Evolutionary conservation across 108 stramenopile genomes (phyloP), one percentile per base, ranked within the genome.

Genomic region (Discostella pseudostelligera): DNA sequence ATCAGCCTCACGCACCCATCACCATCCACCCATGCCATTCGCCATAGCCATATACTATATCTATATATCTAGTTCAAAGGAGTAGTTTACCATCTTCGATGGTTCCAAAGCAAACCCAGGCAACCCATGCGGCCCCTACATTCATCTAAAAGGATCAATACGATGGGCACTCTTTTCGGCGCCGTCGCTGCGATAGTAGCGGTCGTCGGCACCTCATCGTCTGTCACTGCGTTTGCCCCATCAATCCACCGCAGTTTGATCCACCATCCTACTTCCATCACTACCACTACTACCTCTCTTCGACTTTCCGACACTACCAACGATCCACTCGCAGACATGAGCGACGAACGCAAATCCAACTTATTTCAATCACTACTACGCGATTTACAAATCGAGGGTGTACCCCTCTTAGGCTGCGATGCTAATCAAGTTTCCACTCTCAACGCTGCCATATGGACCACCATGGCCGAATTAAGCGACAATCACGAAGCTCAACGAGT

Each of bases 381-480:
- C 17, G 89, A 91, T 58, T 62, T 92, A 25, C 84, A 89, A 67
- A 74, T 89, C 8, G 85, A 89, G 63, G 85, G 84, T 6, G 83
- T 86, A n/a, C 90, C 90, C n/a, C 65, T 92, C 25, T 61, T 92
- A 8, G 83, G 77, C 22, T 87, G 86, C 53, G 90, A 91, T 71
- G 86, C 83, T 32, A 72, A 84, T 42, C 78, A 86, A 62, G 80
- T 80, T 0, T 75, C 78, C 14, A 89, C 83, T 6, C 56, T 87
- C 36, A 83, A 84, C 36, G 90, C 84, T 7, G 87, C 90, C 1
- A 42, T 87, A 10, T 92, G 90, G 90, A 89, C 90, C n/a, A 87
- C 83, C 5, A 84, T 88, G 83, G 86, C 86, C 2, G 86, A 92
- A 56, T 54, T 92, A 0, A 32, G 51, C 8, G 78, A 79, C n/a